Percentiles rank a stretch among this genome's conserved stretches.
Evolutionary conservation across 257 asterid species (phyloP).

Genomic region (Jaltomata sinuosa): DNA sequence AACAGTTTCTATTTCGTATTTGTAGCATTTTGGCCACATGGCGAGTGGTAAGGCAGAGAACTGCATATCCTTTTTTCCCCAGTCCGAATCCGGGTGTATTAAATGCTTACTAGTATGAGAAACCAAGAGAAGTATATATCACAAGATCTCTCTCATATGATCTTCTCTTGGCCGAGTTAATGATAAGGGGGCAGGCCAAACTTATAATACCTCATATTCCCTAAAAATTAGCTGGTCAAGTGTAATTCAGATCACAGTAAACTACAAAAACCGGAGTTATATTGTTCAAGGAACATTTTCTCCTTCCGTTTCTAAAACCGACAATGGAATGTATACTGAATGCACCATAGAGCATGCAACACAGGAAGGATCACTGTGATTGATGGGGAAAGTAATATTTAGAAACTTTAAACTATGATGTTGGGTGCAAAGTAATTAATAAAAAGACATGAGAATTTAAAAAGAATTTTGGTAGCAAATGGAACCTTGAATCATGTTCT

Average conservation of each 20-base stretch:
- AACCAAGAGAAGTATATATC: neutral
- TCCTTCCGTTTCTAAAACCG: neutral
- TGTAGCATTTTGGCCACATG: neutral
- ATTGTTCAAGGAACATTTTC: neutral
- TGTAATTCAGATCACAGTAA: neutral
- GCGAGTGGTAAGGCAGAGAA: neutral
- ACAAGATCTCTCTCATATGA: neutral
- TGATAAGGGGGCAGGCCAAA: neutral
- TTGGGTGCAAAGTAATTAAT: neutral
- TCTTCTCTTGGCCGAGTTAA: neutral
- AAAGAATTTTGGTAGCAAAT: neutral
- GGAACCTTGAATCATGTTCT: neutral
- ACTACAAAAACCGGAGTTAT: neutral
- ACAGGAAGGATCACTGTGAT: neutral
- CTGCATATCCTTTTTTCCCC: neutral
- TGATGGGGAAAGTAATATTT: neutral
- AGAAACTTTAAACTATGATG: neutral
- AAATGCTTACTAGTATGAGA: neutral
- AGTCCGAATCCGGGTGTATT: neutral
- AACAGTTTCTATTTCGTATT: neutral
- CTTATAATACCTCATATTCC: neutral
- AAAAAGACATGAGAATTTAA: neutral
- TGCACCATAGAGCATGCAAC: neutral
- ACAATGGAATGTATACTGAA: neutral
- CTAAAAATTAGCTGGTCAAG: neutral